Base-by-base conservation (phyloP, 352 stramenopile species). In the Globisporangium takayamanum region DNA sequence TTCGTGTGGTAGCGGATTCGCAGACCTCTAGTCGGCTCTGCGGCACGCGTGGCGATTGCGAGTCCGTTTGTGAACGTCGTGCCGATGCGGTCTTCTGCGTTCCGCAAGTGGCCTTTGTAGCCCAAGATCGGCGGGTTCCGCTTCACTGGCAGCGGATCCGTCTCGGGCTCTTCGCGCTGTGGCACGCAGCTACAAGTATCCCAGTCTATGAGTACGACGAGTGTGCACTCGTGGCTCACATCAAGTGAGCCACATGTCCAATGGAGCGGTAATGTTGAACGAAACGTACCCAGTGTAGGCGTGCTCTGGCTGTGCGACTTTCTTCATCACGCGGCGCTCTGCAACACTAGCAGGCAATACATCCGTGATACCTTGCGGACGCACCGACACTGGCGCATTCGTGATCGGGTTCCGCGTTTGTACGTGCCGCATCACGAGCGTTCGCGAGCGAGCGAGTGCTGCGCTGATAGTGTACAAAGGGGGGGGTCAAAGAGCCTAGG, bases 11-110 rank as follows among this genome's bases (percentile, higher is more conserved):
- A 36, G 30, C 30, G 30, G 8, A 36, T 8, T 36, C 30, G 30
- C 30, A 36, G 30, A 36, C 8, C 30, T 36, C 30, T 8, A 36
- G 50, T 47, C 33, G 42, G 51, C 37, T 67, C 63, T 37, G 62
- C 48, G 26, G 62, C 49, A 30, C 62, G 66, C 11, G 64, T 57
- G 1, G 67, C 66, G 47, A 76, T 63, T 57, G 74, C 65, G 6
- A 87, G 60, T 0, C 78, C 80, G 6, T 76, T 74, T 1, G 78
- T 82, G 63, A 90, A 90, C n/a, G 80, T 89, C 16, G 70, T 87
- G 16, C 80, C 78, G 44, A 90, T 69, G 26, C 76, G 69, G 55
- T 85, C 80, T 64, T 87, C 63, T 18, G 76, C 62, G 46, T 78
- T 72, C 15, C 78, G 73, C 50, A 85, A 62, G 57, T 88, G 75